Evolutionary conservation across 2,329 filamentous ascomycete genomes (phyloP), one percentile per base, ranked within the genome.

Genomic region (Aspergillus sp.): DNA sequence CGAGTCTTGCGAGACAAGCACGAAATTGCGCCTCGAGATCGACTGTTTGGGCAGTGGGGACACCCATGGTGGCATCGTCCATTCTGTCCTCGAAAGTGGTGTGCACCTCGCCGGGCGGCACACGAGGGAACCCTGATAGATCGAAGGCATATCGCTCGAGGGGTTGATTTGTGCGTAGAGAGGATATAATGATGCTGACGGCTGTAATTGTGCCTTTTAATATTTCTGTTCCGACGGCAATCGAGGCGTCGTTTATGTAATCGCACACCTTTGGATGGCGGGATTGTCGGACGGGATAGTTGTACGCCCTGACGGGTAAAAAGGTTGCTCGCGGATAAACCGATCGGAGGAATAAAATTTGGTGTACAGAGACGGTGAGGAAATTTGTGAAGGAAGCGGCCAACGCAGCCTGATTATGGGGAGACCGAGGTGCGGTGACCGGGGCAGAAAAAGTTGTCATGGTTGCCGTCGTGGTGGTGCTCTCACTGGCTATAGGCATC

Each of bases 231-330:
- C 85, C 81, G 20, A 92, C 84, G 37, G 91, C 89, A 61, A 86
- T 79, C 42, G 95, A 84, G 64, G 92, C 91, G 72, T 95, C 89
- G 70, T 82, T 85, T 74, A 96, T 86, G 89, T 93, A 97, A 67
- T 86, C 79, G 80, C 91, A 96, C 63, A 96, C 89, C 66, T 85
- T 85, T 0, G 93, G 91, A 74, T 96, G 92, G 57, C 92, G 89
- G 59, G 86, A 93, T 72, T 96, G 92, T 67, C 89, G 88, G 46
- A 96, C 89, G 30, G 91, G 84, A 58, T 91, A 87, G 76, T 93
- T 92, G 80, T 93, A 93, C 67, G 90, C 91, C 62, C 89, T 85
- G 40, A 88, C 85, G 42, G 88, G 86, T 57, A 93, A 83, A 77
- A 96, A 97, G 37, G 91, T 90, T 27, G 84, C 77, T 49, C 78